These are phyloP conservation scores for Sicyos baderoa DNA, from an alignment of 306 rosid genomes.

Conservation along the genomic window DNA sequence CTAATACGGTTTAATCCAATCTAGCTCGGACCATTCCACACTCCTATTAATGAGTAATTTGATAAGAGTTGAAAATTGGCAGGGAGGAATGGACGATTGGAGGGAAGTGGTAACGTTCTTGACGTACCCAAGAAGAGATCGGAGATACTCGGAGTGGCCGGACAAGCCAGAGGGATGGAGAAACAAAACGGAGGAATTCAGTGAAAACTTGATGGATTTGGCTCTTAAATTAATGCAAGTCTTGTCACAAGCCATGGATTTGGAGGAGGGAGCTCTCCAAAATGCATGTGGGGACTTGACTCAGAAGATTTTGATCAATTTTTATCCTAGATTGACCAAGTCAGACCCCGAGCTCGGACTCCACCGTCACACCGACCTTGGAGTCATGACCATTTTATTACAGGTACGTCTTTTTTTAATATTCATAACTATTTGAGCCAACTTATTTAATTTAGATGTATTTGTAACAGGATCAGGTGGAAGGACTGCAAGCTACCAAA, in stretches of 20 bases:
- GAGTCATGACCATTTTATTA: slow-evolving; percentile 68
- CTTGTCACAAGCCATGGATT: slow-evolving; percentile 70
- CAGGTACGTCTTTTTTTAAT: slow-evolving; percentile 22
- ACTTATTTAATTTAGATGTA: no score
- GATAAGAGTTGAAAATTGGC: no score
- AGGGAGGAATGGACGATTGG: slow-evolving; percentile 81
- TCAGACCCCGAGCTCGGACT: slow-evolving; percentile 75
- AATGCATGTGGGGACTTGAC: slow-evolving; percentile 79
- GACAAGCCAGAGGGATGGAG: slow-evolving; percentile 67
- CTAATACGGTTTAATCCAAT: no score
- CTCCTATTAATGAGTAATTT: no score
- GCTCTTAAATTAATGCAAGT: slow-evolving; percentile 60
- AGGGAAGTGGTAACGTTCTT: slow-evolving; percentile 62
- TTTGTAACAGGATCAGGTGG: slow-evolving; percentile 46
- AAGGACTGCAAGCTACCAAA: slow-evolving; percentile 78
- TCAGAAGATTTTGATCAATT: slow-evolving; percentile 61
- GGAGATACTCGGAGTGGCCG: slow-evolving; percentile 79
- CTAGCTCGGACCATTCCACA: no score
- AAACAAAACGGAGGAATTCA: slow-evolving; percentile 43
- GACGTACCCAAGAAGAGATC: slow-evolving; percentile 42
- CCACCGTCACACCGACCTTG: slow-evolving; percentile 74
- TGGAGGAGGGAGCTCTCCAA: slow-evolving; percentile 57
- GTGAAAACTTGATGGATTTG: slow-evolving; percentile 59
- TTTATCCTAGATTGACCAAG: slow-evolving; percentile 67
- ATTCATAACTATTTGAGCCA: not conserved